phyloP scores from a whole-genome alignment of 371 early-diverging fungal species.

The Chytridiales sp. region DNA sequence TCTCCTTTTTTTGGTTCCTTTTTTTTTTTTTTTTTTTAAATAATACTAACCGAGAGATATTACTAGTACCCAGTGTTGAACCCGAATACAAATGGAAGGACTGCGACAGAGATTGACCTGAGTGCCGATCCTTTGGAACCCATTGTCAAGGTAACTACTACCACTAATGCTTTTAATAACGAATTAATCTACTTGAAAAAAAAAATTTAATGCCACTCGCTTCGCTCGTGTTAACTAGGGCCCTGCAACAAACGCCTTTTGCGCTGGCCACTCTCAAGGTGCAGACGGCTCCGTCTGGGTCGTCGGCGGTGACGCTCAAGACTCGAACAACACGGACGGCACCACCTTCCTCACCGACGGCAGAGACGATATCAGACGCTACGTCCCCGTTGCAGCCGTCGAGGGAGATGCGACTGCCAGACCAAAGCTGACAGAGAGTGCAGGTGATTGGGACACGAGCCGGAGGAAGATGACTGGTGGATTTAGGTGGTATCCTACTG shows the following conservation, averaged over 20 bases:
- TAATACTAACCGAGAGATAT: background rate
- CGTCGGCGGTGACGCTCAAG: conserved; percentile 33
- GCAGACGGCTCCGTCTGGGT: conserved; percentile 29
- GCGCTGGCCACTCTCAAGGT: conserved; percentile 33
- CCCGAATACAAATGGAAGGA: conserved; percentile 27
- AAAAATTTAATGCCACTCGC: no score
- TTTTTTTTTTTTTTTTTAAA: background rate
- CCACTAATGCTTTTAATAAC: no score
- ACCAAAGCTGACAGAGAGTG: no score
- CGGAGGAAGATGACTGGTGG: conserved; percentile 1
- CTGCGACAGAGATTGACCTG: conserved; percentile 22
- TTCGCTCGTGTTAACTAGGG: no score
- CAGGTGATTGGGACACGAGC: background rate
- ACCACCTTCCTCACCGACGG: conserved; percentile 15
- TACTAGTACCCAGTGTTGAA: conserved; percentile 28
- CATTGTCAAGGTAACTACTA: conserved; percentile 4
- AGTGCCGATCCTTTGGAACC: background rate
- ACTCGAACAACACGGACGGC: background rate
- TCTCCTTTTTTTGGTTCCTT: background rate
- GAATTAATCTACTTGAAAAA: no score
- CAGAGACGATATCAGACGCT: conserved; percentile 1
- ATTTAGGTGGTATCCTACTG: conserved; percentile 25
- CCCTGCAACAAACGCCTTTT: conserved; percentile 46
- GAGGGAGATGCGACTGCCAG: no score
- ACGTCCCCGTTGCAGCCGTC: background rate